Base-by-base conservation (phyloP, 371 early-diverging fungal genomes). In the Mucor saturninus region DNA sequence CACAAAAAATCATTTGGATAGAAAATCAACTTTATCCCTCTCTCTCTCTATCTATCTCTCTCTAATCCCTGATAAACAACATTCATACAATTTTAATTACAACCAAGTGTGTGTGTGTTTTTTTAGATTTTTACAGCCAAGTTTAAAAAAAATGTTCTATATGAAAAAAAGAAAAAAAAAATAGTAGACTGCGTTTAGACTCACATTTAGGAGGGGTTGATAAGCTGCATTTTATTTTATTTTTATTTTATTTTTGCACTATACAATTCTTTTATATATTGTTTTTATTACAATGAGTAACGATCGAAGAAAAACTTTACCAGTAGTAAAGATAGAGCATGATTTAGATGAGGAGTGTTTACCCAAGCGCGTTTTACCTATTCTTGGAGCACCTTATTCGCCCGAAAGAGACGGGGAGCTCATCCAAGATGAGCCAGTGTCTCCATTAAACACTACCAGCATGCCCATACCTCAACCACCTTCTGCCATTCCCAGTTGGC, bases 271-370 rank as follows among this genome's bases (percentile, higher is more conserved):
- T 21, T 21, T 21, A 21, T 21, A 21, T 21, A 21, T 21, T 21
- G 21, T 21, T 21, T 21, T 21, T 21, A 21, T 21, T 21, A 21
- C 21, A 21, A 21, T 21, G 21, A 21, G 21, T 21, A 21, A 21
- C 21, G 52, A 67, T 21, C 39, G 45, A 39, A 63, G 67, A 48
- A 72, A 58, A 35, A 72, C 61, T 0, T 56, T 72, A 26, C 72
- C 72, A 10, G 68, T 64, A 5, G 72, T 72, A 4, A 72, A 64
- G 26, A 45, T 54, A 54, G 72, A 72, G 35, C 28, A 58, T 26
- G 68, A 72, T 35, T 14, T 48, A 2, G 56, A 59, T 35, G 59
- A 67, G 42, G 67, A 72, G 11, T 54, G 31, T 11, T 30, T 70
- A 9, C 45, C 70, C 28, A 61, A 55, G 48, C 65, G 59, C 32